phyloP scores from a whole-genome alignment of 441 rosid genomes.

The Biscutella laevigata region DNA sequence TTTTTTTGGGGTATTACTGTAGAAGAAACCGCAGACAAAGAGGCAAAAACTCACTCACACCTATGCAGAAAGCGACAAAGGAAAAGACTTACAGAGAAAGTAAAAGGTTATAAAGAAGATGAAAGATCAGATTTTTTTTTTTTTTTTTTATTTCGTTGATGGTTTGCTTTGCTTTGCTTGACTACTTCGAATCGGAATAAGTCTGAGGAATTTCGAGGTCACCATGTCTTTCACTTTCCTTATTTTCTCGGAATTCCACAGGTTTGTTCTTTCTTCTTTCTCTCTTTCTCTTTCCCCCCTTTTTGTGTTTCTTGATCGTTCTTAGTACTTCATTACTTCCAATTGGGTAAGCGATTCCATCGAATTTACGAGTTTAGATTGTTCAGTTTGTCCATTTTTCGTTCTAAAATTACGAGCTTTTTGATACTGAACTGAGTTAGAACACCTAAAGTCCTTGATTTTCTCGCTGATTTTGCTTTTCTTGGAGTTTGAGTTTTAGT shows the following conservation, averaged over 20 bases:
- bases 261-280: conserved; percentile 17
- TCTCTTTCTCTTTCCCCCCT: background rate
- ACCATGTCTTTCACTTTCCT: conserved; percentile 21
- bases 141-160: background rate
- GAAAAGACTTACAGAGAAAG: conserved; percentile 18
- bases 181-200: conserved; percentile 27
- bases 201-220: conserved; percentile 23
- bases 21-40: conserved; percentile 22
- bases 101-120: conserved; percentile 11
- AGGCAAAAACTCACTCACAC: background rate
- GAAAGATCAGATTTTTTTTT: conserved; percentile 15
- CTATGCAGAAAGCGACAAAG: conserved; percentile 31
- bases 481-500: background rate
- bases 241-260: background rate
- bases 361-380: conserved; percentile 4
- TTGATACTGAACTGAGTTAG: conserved; percentile 4
- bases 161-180: conserved; percentile 20
- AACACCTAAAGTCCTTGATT: conserved; percentile 15
- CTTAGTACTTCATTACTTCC: background rate
- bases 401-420: conserved; percentile 10
- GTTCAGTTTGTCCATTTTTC: background rate
- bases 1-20: background rate
- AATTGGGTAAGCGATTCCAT: conserved; percentile 11
- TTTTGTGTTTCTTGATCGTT: conserved; percentile 12
- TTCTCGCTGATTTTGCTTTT: background rate